Evolutionary conservation across 768 basidiomycete genomes (phyloP).

Genomic region (Hericium erinaceus): DNA sequence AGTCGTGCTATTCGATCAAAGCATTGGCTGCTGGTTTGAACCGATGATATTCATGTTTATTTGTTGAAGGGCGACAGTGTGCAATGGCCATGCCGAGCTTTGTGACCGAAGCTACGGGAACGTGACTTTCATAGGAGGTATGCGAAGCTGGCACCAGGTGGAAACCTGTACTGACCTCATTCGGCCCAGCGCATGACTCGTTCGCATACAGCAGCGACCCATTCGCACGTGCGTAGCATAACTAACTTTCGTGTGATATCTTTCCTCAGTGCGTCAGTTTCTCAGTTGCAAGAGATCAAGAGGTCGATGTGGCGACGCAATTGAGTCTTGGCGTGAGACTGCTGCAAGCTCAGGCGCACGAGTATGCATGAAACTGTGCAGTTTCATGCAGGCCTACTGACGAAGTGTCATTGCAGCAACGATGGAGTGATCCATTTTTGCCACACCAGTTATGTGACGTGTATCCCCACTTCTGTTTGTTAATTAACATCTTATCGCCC

Average conservation of each 20-base stretch:
- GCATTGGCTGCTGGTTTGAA: not conserved
- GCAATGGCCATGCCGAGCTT: slow-evolving; percentile 59
- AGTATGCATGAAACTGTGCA: slow-evolving; percentile 7
- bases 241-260: not conserved
- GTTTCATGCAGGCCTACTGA: not conserved
- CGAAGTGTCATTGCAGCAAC: not conserved
- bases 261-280: not conserved
- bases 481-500: no score
- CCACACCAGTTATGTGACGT: not conserved
- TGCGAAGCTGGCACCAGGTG: slow-evolving; percentile 4
- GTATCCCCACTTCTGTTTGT: not conserved
- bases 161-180: not conserved
- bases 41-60: not conserved
- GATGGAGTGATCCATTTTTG: not conserved
- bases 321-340: slow-evolving; percentile 43
- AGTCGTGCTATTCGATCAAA: not conserved
- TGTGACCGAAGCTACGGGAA: slow-evolving; percentile 47
- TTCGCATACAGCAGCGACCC: slow-evolving; percentile 42
- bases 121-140: slow-evolving; percentile 27
- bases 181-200: slow-evolving; percentile 41
- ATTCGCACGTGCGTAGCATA: slow-evolving; percentile 25
- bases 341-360: slow-evolving; percentile 43
- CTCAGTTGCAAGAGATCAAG: slow-evolving; percentile 40
- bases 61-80: slow-evolving; percentile 25
- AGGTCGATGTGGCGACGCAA: slow-evolving; percentile 40